Conservation (phyloP, 495 filamentous ascomycete species). For the Neurospora discreta region DNA sequence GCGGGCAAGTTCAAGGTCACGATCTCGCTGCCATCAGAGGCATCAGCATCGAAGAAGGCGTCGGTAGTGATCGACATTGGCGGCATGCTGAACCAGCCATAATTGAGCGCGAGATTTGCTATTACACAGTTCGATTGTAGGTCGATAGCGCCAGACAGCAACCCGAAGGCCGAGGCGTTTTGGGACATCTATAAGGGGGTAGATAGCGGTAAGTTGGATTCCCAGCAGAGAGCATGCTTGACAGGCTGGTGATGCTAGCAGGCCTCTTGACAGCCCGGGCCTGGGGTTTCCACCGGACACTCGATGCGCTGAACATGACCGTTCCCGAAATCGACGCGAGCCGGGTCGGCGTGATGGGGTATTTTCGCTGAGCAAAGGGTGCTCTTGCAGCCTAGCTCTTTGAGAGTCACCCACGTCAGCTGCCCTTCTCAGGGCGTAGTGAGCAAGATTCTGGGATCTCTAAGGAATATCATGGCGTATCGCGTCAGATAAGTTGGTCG, state of each 20-base stretch:
- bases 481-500: not conserved
- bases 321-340: constrained; percentile 29
- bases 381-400: constrained; percentile 41
- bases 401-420: constrained; percentile 28
- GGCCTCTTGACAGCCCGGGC: constrained; percentile 42
- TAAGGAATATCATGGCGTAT: not conserved
- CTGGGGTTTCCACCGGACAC: constrained; percentile 43
- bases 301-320: constrained; percentile 40
- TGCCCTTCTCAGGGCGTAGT: constrained; percentile 20
- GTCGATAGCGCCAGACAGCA: constrained; percentile 39
- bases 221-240: not conserved
- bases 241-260: constrained; percentile 4
- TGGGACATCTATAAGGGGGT: constrained; percentile 41
- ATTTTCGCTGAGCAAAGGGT: constrained; percentile 41
- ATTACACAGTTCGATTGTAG: constrained; percentile 42
- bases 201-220: constrained; percentile 32
- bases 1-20: constrained; percentile 34
- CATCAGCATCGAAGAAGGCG: constrained; percentile 23
- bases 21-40: constrained; percentile 31
- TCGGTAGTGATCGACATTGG: constrained; percentile 46
- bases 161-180: constrained; percentile 39
- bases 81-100: constrained; percentile 41
- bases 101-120: constrained; percentile 38
- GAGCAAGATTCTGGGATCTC: not conserved
- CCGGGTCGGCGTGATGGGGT: constrained; percentile 40